Conservation (phyloP, 2,329 filamentous ascomycete genomes). For the Venturia carpophila region DNA sequence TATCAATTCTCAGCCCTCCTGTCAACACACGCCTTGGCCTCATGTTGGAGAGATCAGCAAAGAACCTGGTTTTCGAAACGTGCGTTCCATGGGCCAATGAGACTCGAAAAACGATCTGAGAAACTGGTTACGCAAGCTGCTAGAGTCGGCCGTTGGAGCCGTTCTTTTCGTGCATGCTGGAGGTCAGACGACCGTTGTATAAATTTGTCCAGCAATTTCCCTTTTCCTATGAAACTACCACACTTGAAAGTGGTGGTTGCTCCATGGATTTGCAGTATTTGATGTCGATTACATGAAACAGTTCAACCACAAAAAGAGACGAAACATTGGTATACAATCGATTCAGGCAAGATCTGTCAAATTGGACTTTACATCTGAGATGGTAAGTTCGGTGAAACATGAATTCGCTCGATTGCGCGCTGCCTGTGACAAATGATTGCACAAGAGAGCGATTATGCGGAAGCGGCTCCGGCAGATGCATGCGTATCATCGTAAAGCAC, state of each 20-base stretch:
- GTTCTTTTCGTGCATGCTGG: neutral
- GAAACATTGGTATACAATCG: neutral
- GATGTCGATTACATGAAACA: neutral
- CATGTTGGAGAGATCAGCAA: neutral
- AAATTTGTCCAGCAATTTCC: neutral
- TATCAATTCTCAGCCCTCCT: neutral
- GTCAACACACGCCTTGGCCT: neutral
- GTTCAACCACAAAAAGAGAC: neutral
- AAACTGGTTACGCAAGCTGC: neutral
- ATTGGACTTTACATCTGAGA: neutral
- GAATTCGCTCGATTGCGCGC: neutral
- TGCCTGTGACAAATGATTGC: neutral
- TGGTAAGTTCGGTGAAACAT: constrained; percentile 2
- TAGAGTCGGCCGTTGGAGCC: neutral
- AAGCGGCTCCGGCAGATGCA: neutral
- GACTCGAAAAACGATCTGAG: neutral
- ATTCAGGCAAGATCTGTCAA: neutral
- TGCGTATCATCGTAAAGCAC: neutral
- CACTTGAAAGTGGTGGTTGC: neutral
- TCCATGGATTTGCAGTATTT: neutral
- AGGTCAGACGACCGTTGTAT: constrained; percentile 1
- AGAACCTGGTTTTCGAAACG: neutral
- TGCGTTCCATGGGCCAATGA: neutral
- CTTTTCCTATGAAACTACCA: neutral
- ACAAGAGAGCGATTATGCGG: neutral